Conservation (phyloP, 2,329 filamentous ascomycete genomes). For the Talaromyces albobiverticillius region DNA sequence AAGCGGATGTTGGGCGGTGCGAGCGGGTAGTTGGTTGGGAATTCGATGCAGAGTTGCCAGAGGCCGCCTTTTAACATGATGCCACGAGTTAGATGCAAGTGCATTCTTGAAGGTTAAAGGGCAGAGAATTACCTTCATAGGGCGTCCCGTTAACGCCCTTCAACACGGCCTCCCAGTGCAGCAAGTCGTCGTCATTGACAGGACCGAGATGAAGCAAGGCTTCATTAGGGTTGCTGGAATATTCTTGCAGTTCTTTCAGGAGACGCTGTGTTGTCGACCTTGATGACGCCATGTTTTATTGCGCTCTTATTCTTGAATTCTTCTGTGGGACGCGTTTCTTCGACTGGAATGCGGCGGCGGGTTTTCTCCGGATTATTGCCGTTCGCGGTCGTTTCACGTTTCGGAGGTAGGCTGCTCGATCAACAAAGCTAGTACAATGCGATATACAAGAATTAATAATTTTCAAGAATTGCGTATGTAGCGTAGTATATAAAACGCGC, state of each 20-base stretch:
- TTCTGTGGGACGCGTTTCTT: background rate
- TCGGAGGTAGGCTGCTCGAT: background rate
- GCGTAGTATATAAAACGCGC: background rate
- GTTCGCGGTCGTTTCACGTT: background rate
- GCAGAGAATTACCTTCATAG: conserved; percentile 52
- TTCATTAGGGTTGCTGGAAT: conserved; percentile 55
- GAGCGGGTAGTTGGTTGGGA: conserved; percentile 77
- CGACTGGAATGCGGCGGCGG: conserved; percentile 4
- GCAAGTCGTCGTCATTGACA: conserved; percentile 55
- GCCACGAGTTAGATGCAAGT: background rate
- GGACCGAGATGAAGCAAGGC: conserved; percentile 57
- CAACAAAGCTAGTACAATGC: background rate
- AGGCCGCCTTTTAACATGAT: conserved; percentile 71
- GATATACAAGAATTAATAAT: background rate
- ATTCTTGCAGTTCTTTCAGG: conserved; percentile 60
- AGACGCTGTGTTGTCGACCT: conserved; percentile 54
- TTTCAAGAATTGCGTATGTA: background rate
- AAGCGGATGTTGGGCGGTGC: conserved; percentile 76
- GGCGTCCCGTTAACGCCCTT: conserved; percentile 57
- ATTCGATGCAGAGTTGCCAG: conserved; percentile 75
- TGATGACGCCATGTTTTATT: conserved; percentile 25
- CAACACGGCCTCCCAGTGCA: conserved; percentile 60
- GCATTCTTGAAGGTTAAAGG: background rate
- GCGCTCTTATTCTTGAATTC: background rate
- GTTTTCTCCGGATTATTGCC: background rate